A percentile compares a stretch with the other conserved stretches of the same genome.
phyloP scores from a whole-genome alignment of 305 asterid species.

The Euphrasia arctica region DNA sequence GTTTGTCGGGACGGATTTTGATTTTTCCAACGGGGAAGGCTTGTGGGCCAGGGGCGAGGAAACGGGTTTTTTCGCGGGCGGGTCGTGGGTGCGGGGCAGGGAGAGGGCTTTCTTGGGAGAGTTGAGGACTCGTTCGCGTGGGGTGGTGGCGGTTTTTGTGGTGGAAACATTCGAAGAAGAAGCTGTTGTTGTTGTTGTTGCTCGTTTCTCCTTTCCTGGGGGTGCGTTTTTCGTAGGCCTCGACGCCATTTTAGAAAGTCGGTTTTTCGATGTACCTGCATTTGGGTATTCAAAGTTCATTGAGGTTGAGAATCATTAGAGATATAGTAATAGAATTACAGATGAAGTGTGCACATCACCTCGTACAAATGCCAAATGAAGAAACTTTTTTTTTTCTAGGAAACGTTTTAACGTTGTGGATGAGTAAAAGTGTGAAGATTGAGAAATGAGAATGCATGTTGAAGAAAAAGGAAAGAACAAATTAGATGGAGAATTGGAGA shows the following conservation, averaged over 20 bases:
- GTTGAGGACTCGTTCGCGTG: slow-evolving; percentile 26
- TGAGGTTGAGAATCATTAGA: not conserved
- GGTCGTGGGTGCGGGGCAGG: slow-evolving; percentile 12
- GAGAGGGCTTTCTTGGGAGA: slow-evolving; percentile 22
- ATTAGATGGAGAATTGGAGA: slow-evolving; percentile 24
- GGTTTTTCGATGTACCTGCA: slow-evolving; percentile 23
- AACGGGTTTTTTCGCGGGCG: slow-evolving; percentile 18
- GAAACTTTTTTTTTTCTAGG: slow-evolving; percentile 16
- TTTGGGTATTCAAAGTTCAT: not conserved
- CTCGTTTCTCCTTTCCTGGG: slow-evolving; percentile 44
- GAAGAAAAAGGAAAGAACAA: slow-evolving; percentile 8
- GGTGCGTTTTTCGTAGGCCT: slow-evolving; percentile 33
- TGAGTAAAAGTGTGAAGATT: slow-evolving; percentile 20
- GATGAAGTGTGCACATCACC: slow-evolving; percentile 33
- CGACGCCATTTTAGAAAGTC: slow-evolving; percentile 38
- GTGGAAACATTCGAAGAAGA: slow-evolving; percentile 21
- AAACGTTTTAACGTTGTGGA: slow-evolving; percentile 17
- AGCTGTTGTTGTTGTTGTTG: slow-evolving; percentile 27
- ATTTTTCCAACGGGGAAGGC: slow-evolving; percentile 30
- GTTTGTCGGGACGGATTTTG: slow-evolving; percentile 40
- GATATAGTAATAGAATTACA: not conserved
- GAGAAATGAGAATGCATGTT: not conserved
- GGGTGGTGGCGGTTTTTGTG: slow-evolving; percentile 11
- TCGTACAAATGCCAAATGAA: slow-evolving; percentile 23
- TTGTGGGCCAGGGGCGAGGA: slow-evolving; percentile 9